Base-by-base conservation (phyloP, 176 grass and related monocot species). In the Bolboschoenus planiculmis region DNA sequence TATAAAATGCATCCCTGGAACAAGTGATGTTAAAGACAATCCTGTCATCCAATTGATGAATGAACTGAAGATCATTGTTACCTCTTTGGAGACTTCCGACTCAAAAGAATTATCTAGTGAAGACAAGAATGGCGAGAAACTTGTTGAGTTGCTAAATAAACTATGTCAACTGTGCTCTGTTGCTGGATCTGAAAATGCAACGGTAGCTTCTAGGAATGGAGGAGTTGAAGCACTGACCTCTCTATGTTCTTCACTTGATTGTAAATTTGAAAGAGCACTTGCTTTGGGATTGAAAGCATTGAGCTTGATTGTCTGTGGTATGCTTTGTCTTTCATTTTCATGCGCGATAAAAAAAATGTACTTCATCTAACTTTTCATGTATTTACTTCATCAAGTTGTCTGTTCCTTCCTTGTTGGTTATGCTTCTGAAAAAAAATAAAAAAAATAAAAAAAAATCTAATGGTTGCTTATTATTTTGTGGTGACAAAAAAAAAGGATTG, bases 231-330 rank as follows among this genome's bases (percentile, higher is more conserved):
- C 81, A 23, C 88, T 98, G 10, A 77, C 87, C 11, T 27, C 78
- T 39, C 84, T 98, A 73, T 94, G 95, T 74, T 85, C 47, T 70
- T 94, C 87, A 27, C 72, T 93, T 88, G 78, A 82, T 82, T 70
- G 87, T 54, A 61, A 84, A 39, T 88, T 80, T 42, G 87, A 95
- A 68, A 64, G 35, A 67, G 13, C 79, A 56, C 85, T 95, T 80
- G 71, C 56, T 76, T 88, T 64, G 35, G 84, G 78, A 78, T 82
- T 93, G 59, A 98, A 93, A 84, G 84, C 90, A 21, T 75, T 98
- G 80, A 86, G 87, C 89, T 93, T 87, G 27, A 24, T 95, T 83
- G 48, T 98, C 47, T 86, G 86, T 20, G 92, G 95, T 98, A 95
- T 83, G 78, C 42, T 67, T 29, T 59, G 24, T 79, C 37, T 29